Base-by-base conservation (phyloP, 1,139 yeast genomes). In the Saccharomyces hybrid region DNA sequence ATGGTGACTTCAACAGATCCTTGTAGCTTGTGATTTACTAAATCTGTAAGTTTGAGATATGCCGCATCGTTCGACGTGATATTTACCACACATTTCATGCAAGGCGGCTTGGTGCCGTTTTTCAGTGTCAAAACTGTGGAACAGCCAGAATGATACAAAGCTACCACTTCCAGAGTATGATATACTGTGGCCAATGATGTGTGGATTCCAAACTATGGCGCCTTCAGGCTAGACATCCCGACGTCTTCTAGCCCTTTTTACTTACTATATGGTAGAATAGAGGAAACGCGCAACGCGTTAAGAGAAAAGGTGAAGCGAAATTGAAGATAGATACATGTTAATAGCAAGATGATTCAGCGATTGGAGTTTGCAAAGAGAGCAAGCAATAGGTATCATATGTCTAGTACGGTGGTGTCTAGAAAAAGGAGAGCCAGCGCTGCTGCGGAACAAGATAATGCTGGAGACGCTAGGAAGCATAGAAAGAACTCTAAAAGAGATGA, bases 401-500 rank as follows among this genome's bases (percentile, higher is more conserved):
- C 42, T 4, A 16, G 25, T 38, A 38, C 25, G 2, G n/a, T 38
- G 13, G 25, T 16, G 5, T 38, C 44, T 38, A 8, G 25, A 16
- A 38, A 38, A 6, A 38, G 44, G 25, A 38, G 44, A 8, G 11
- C 2, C 6, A 38, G 44, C n/a, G 3, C 44, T 38, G 44, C 8
- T 38, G 3, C 25, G 2, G 44, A 38, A 13, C 44, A 11, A 2
- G 44, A 38, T 13, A 3, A 25, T 28, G 11, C 44, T 28, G 27
- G 54, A 52, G 23, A 31, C 16, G 9, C 50, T 27, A 19, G 44
- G 25, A 38, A 38, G 25, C 44, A 38, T 19, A 19, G 23, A 28
- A 50, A 41, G 46, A 50, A 55, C 28, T 38, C 44, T 19, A 51
- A 48, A 44, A n/a, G 27, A 14, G 28, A 41, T 27, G 48, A 23